These are phyloP conservation scores for Pichia norvegensis DNA, from an alignment of 1,139 yeast species.

Conservation along the genomic window DNA sequence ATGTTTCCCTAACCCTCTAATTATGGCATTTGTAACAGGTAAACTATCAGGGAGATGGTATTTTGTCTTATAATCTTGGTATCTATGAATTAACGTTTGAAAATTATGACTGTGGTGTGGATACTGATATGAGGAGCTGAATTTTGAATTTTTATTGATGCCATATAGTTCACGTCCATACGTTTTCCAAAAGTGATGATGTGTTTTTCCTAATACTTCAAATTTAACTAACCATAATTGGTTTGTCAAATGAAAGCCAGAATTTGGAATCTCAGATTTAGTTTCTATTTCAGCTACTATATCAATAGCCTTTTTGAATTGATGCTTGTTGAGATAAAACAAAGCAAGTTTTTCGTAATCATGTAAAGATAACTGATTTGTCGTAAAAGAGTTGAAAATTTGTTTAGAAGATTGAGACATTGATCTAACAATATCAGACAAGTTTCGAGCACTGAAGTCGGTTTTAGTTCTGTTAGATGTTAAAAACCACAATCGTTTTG, in stretches of 20 bases:
- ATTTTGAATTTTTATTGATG: slow-evolving; percentile 10
- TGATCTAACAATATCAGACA: neutral
- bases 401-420: slow-evolving; percentile 5
- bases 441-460: neutral
- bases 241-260: slow-evolving; percentile 17
- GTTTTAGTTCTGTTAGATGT: slow-evolving; percentile 3
- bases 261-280: neutral
- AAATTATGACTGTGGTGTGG: slow-evolving; percentile 12
- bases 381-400: slow-evolving; percentile 3
- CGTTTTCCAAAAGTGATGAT: slow-evolving; percentile 21
- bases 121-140: slow-evolving; percentile 16
- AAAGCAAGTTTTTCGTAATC: slow-evolving; percentile 24
- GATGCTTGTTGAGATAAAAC: slow-evolving; percentile 16
- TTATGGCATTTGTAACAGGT: slow-evolving; percentile 2
- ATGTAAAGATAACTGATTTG: slow-evolving; percentile 3
- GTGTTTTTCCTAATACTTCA: slow-evolving; percentile 20
- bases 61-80: slow-evolving; percentile 4
- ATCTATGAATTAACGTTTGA: slow-evolving; percentile 7
- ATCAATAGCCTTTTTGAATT: slow-evolving; percentile 16
- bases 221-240: slow-evolving; percentile 23
- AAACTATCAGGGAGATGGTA: slow-evolving; percentile 11
- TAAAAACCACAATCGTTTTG: slow-evolving; percentile 7
- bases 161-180: slow-evolving; percentile 17
- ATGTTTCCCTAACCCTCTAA: slow-evolving; percentile 10
- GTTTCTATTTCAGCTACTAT: slow-evolving; percentile 18